phyloP scores from a whole-genome alignment of 2,329 filamentous ascomycete species.

The Fusarium mexicanum region DNA sequence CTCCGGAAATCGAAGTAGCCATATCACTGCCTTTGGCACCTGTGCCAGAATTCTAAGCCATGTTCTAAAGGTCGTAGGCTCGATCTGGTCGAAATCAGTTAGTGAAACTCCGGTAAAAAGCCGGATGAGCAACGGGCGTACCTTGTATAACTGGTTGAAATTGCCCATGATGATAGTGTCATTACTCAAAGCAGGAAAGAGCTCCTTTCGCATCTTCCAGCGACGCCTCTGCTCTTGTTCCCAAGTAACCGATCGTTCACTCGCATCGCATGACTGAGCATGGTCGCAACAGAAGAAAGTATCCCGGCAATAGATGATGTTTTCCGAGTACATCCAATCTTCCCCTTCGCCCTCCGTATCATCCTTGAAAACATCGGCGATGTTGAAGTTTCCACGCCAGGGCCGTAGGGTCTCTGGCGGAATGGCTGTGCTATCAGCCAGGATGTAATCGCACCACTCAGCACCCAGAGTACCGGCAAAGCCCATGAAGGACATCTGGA shows the following conservation, averaged over 20 bases:
- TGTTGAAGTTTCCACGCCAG: slow-evolving; percentile 76
- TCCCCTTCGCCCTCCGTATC: slow-evolving; percentile 76
- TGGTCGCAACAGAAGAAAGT: slow-evolving; percentile 99
- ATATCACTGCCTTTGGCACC: slow-evolving; percentile 88
- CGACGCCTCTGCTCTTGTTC: slow-evolving; percentile 81
- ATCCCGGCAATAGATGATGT: slow-evolving; percentile 92
- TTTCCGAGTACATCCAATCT: slow-evolving; percentile 95
- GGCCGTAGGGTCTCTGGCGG: slow-evolving; percentile 84
- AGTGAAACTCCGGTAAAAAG: background rate
- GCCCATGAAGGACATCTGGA: slow-evolving; percentile 99
- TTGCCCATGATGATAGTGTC: slow-evolving; percentile 93
- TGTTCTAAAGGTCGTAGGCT: slow-evolving; percentile 93
- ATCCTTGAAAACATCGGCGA: slow-evolving; percentile 74
- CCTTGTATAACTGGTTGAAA: slow-evolving; percentile 99
- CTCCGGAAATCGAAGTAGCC: slow-evolving; percentile 97
- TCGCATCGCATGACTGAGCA: slow-evolving; percentile 83
- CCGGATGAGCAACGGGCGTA: slow-evolving; percentile 52
- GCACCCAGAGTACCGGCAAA: slow-evolving; percentile 96
- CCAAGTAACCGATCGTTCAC: slow-evolving; percentile 78
- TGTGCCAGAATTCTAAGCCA: slow-evolving; percentile 91
- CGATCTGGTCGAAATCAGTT: slow-evolving; percentile 71
- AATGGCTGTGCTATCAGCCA: slow-evolving; percentile 89
- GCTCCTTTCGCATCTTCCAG: slow-evolving; percentile 91
- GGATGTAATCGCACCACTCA: slow-evolving; percentile 98
- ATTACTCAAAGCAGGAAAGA: slow-evolving; percentile 85